A percentile compares a stretch with the other conserved stretches of the same genome.
Conservation (phyloP, 2,329 filamentous ascomycete genomes). For the Alternaria burnsii region DNA sequence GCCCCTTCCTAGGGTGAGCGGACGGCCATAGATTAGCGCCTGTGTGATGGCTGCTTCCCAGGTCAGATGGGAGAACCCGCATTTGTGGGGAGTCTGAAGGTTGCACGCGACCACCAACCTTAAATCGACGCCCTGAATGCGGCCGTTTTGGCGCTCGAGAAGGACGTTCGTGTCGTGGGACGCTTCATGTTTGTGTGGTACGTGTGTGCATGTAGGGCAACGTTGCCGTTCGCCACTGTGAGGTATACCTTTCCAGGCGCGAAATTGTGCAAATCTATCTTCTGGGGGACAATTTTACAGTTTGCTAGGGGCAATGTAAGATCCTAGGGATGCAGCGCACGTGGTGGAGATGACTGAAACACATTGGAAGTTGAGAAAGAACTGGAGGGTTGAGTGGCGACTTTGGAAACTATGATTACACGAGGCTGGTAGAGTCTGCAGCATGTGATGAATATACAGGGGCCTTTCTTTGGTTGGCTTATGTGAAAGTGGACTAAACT, state of each 20-base stretch:
- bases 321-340: not conserved
- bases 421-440: not conserved
- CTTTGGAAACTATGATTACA: not conserved
- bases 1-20: not conserved
- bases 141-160: not conserved
- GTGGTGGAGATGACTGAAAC: not conserved
- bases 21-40: not conserved
- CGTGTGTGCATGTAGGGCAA: not conserved
- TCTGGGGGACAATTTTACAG: not conserved
- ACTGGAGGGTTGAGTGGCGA: not conserved
- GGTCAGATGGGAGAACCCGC: not conserved
- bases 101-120: slow-evolving; percentile 1
- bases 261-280: not conserved
- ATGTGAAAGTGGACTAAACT: not conserved
- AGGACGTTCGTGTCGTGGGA: not conserved
- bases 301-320: not conserved
- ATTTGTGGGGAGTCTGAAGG: not conserved
- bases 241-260: not conserved
- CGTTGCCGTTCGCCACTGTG: not conserved
- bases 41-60: not conserved
- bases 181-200: not conserved
- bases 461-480: not conserved
- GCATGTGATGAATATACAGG: not conserved
- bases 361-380: not conserved
- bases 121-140: not conserved